phyloP scores from a whole-genome alignment of 345 rosid species.

The Zanthoxylum bungeanum region DNA sequence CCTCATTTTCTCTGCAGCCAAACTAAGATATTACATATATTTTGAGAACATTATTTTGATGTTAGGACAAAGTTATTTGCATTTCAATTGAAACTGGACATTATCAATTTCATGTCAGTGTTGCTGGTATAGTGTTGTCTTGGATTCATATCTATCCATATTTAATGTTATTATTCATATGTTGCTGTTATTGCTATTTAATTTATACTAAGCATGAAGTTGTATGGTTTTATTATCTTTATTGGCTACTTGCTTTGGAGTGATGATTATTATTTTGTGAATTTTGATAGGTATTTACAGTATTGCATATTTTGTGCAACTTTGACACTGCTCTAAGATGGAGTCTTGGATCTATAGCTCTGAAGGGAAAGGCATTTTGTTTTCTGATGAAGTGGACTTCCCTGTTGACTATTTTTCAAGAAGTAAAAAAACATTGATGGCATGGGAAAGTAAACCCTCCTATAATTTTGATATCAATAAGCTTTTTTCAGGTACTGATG shows the following conservation, averaged over 20 bases:
- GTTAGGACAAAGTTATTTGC: not conserved
- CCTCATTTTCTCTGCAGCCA: not conserved
- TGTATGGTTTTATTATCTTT: not conserved
- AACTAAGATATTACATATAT: not conserved
- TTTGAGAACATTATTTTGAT: not conserved
- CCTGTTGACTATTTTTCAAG: conserved; percentile 36
- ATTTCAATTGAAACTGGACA: not conserved
- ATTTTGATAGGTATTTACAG: conserved; percentile 1
- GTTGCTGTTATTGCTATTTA: too few relatives aligned
- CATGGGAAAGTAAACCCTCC: conserved; percentile 36
- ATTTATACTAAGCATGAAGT: not conserved
- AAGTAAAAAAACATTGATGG: conserved; percentile 29
- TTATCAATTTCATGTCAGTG: not conserved
- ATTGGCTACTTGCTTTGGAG: not conserved
- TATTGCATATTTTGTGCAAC: conserved; percentile 13
- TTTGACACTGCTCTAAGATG: conserved; percentile 24
- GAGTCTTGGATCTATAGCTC: conserved; percentile 50
- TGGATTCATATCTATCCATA: not conserved
- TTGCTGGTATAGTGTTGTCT: not conserved
- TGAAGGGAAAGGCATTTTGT: conserved; percentile 38
- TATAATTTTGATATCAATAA: conserved; percentile 26
- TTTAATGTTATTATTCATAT: too few relatives aligned
- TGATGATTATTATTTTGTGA: not conserved
- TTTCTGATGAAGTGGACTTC: conserved; percentile 37
- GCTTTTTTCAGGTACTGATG: conserved; percentile 23